phyloP scores from a whole-genome alignment of 2,329 filamentous ascomycete genomes.

The Scolecobasidium constrictum region DNA sequence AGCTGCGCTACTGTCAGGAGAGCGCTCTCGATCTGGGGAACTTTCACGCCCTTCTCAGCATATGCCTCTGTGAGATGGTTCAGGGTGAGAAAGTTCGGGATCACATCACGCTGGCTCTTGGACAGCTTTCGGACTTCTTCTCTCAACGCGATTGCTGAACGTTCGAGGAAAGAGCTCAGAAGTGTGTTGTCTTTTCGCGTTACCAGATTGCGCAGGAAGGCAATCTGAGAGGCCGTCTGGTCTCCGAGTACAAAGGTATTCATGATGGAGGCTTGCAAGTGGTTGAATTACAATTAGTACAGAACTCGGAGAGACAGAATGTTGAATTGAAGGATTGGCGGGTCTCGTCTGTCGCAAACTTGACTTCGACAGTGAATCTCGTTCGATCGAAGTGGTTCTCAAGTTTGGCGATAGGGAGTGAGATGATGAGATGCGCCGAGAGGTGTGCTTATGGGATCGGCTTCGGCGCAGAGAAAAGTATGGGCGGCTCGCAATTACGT shows the following conservation, averaged over 20 bases:
- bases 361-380: conserved; percentile 5
- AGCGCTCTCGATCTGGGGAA: conserved; percentile 53
- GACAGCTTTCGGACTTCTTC: conserved; percentile 49
- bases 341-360: conserved; percentile 3
- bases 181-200: conserved; percentile 44
- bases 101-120: conserved; percentile 43
- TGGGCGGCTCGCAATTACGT: not conserved
- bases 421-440: conserved; percentile 2
- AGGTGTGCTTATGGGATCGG: not conserved
- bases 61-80: conserved; percentile 57
- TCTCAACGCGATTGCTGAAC: conserved; percentile 45
- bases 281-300: conserved; percentile 2
- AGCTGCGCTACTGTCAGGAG: conserved; percentile 55
- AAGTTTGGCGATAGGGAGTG: not conserved
- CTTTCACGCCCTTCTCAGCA: conserved; percentile 44
- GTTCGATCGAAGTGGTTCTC: conserved; percentile 2
- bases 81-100: conserved; percentile 52
- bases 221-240: conserved; percentile 57
- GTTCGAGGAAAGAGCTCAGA: conserved; percentile 51
- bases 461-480: not conserved
- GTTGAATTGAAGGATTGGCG: not conserved
- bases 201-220: conserved; percentile 42
- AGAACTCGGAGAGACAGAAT: not conserved
- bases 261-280: conserved; percentile 18
- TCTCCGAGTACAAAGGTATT: conserved; percentile 57